Percentiles rank a stretch among this genome's conserved stretches.
phyloP scores from a whole-genome alignment of 176 grass and related monocot genomes.

The Chloris gayana region DNA sequence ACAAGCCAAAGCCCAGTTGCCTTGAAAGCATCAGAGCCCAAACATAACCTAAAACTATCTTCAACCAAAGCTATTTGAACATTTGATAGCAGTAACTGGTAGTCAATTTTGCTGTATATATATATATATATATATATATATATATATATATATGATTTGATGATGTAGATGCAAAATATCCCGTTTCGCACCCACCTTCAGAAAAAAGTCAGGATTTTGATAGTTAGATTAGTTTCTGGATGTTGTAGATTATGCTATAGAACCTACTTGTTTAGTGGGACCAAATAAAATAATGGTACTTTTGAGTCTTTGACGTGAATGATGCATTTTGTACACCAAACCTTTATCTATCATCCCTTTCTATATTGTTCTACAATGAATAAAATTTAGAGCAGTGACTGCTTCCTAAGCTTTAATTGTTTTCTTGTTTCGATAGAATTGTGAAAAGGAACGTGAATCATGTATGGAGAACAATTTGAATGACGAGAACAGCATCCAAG shows the following conservation, averaged over 20 bases:
- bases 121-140: no score
- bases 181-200: not conserved
- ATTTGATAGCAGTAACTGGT: not conserved
- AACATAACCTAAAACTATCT: not conserved
- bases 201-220: not conserved
- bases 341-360: not conserved
- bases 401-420: constrained; percentile 33
- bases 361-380: constrained; percentile 10
- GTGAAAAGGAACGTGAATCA: constrained; percentile 33
- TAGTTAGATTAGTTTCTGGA: not conserved
- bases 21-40: no score
- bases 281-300: constrained; percentile 1
- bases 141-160: constrained; percentile 4
- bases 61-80: not conserved
- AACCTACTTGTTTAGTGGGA: not conserved
- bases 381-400: constrained; percentile 14
- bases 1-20: no score
- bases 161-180: not conserved
- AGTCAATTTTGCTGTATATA: constrained; percentile 22
- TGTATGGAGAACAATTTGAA: constrained; percentile 33
- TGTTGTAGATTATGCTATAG: not conserved
- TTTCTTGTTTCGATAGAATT: constrained; percentile 49
- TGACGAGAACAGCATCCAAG: constrained; percentile 48
- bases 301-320: not conserved
- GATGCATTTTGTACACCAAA: not conserved